These are phyloP conservation scores for Ceratocystis destructans DNA, from an alignment of 2,329 filamentous ascomycete genomes.

Conservation along the genomic window DNA sequence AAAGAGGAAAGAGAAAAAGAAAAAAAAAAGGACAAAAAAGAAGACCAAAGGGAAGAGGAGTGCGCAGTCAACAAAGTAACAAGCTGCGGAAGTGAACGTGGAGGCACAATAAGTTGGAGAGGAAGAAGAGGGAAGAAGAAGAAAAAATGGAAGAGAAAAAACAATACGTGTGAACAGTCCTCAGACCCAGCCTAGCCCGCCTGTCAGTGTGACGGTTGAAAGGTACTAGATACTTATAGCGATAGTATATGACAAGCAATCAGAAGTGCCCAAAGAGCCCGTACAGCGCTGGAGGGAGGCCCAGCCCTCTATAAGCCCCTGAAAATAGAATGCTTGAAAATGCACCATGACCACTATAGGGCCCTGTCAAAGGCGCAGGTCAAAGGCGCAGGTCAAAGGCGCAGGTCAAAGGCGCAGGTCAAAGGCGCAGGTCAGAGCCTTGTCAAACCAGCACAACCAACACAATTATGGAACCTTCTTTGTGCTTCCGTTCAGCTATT, in stretches of 20 bases:
- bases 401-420: background rate
- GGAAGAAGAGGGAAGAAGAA: background rate
- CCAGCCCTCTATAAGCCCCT: background rate
- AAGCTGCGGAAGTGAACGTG: background rate
- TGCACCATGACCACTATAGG: too few species aligned
- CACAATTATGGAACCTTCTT: background rate
- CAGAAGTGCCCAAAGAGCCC: background rate
- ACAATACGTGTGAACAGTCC: background rate
- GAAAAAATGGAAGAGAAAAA: background rate
- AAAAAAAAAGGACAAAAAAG: background rate
- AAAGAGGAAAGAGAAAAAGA: background rate
- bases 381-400: background rate
- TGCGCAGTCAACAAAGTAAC: conserved; percentile 2
- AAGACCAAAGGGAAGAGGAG: background rate
- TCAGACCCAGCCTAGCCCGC: too few species aligned
- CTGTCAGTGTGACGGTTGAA: too few species aligned
- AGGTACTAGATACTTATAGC: too few species aligned
- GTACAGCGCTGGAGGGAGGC: background rate
- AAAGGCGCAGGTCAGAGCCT: background rate
- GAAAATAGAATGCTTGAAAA: background rate
- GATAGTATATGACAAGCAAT: too few species aligned
- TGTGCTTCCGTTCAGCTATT: background rate
- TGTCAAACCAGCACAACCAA: background rate
- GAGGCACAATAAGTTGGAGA: background rate
- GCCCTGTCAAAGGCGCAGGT: background rate